Percentiles rank a stretch among this genome's conserved stretches.
These are phyloP conservation scores for Mycena albidolilacea DNA, from an alignment of 768 basidiomycete species.

Conservation along the genomic window DNA sequence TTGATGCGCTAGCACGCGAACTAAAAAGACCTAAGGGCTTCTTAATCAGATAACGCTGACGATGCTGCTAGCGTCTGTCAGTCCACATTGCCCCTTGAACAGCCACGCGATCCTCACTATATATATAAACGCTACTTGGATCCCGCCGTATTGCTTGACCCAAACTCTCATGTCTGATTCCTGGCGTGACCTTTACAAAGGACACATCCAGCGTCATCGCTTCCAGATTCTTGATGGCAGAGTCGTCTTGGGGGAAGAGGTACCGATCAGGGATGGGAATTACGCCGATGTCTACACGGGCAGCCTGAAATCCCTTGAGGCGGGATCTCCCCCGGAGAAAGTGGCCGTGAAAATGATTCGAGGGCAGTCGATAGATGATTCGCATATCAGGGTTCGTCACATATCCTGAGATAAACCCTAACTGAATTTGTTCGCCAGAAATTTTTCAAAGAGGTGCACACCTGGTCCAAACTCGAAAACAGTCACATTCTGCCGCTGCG, in stretches of 20 bases:
- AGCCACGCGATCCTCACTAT: no score
- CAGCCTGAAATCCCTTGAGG: not conserved
- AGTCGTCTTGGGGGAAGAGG: not conserved
- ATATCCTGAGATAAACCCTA: not conserved
- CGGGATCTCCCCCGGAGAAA: not conserved
- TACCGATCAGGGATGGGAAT: not conserved
- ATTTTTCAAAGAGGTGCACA: constrained; percentile 13
- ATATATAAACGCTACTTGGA: no score
- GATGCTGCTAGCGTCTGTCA: no score
- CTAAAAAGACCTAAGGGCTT: no score
- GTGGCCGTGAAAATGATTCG: constrained; percentile 20
- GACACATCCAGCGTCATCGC: constrained; percentile 1
- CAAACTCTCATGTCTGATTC: no score
- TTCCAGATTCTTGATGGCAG: constrained; percentile 5
- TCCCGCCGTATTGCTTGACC: no score
- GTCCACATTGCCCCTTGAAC: no score
- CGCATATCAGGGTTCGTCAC: constrained; percentile 13
- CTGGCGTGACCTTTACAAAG: not conserved
- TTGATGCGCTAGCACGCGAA: no score
- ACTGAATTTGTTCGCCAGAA: constrained; percentile 8
- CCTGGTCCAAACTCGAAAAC: constrained; percentile 18
- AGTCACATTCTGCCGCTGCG: constrained; percentile 8
- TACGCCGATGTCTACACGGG: constrained; percentile 10
- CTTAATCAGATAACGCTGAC: no score
- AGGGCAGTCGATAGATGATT: constrained; percentile 9